Evolutionary conservation across 768 basidiomycete species (phyloP), one percentile per base, ranked within the genome.

Genomic region (Suillus luteus): DNA sequence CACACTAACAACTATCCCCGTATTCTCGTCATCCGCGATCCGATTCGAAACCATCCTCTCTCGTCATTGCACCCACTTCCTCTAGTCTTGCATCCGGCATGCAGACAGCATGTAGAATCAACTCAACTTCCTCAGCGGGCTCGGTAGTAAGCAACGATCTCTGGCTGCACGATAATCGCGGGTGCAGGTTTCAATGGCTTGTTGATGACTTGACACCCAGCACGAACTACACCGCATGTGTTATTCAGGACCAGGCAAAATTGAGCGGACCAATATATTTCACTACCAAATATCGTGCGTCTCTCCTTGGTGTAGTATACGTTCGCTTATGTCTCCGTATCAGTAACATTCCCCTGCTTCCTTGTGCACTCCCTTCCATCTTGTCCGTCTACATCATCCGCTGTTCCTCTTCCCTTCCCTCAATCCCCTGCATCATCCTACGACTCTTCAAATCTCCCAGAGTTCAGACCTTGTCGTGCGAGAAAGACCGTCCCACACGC

Each of bases 141-240:
- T 73, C 72, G 1, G 72, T 82, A 3, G 68, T 78, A 6, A 83
- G 79, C 61, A 74, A 84, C 62, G 80, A 79, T 2, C 64, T 84
- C 5, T 91, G 90, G 87, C 73, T 88, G 9, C 80, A 84, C 52
- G 84, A 85, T 67, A 60, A 70, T 0, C 71, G 77, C 0, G 92
- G 90, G 0, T 91, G 86, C 85, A 76, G 91, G 55, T 83, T 75
- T 35, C 89, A 93, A 68, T 95, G 86, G 82, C 70, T 90, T 2
- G 63, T 92, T 10, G 81, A 80, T 1, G 85, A 82, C 0, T 78
- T 96, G 19, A 75, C 77, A 1, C 80, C 88, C 6, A 78, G 78
- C 11, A 92, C 89, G 38, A 95, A 95, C 69, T 95, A 95, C 69
- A 93, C 92, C 1, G 86, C 83, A 0, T 94, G 86, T 69, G 82